Percentiles rank a stretch among this genome's conserved stretches.
Conservation (phyloP, 1,284 basidiomycete genomes). For the Xerocomus nothofagi region DNA sequence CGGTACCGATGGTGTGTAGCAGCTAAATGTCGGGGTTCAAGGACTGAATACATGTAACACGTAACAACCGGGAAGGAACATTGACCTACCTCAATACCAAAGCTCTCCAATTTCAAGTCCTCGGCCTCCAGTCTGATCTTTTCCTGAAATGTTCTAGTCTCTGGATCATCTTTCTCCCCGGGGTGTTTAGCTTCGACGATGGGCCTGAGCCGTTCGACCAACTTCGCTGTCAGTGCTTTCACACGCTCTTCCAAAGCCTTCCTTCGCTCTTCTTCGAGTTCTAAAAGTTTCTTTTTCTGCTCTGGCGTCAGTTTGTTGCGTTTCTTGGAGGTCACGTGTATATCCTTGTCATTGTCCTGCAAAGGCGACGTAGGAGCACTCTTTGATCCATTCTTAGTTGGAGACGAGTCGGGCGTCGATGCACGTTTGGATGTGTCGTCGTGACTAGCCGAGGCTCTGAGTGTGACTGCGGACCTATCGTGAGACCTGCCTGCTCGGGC, state of each 20-base stretch:
- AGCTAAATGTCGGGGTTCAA: slow-evolving; percentile 43
- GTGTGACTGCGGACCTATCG: slow-evolving; percentile 18
- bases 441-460: slow-evolving; percentile 19
- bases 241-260: slow-evolving; percentile 81
- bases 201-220: slow-evolving; percentile 81
- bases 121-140: slow-evolving; percentile 87
- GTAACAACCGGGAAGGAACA: background rate
- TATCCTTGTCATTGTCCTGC: slow-evolving; percentile 36
- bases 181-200: slow-evolving; percentile 89
- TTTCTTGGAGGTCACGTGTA: slow-evolving; percentile 37
- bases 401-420: slow-evolving; percentile 19
- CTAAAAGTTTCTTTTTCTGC: slow-evolving; percentile 80
- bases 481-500: slow-evolving; percentile 3
- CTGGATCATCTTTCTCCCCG: slow-evolving; percentile 82
- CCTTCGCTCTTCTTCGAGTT: slow-evolving; percentile 76
- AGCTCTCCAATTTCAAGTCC: slow-evolving; percentile 97
- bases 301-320: slow-evolving; percentile 74
- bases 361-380: slow-evolving; percentile 29
- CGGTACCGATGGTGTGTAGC: slow-evolving; percentile 81
- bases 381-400: slow-evolving; percentile 23
- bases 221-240: slow-evolving; percentile 69
- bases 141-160: slow-evolving; percentile 76
- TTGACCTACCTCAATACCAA: slow-evolving; percentile 85
- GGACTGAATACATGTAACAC: slow-evolving; percentile 7
- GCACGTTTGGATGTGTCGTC: slow-evolving; percentile 24